phyloP scores from a whole-genome alignment of 2,329 filamentous ascomycete genomes.

The Emergomyces pasteurianus region DNA sequence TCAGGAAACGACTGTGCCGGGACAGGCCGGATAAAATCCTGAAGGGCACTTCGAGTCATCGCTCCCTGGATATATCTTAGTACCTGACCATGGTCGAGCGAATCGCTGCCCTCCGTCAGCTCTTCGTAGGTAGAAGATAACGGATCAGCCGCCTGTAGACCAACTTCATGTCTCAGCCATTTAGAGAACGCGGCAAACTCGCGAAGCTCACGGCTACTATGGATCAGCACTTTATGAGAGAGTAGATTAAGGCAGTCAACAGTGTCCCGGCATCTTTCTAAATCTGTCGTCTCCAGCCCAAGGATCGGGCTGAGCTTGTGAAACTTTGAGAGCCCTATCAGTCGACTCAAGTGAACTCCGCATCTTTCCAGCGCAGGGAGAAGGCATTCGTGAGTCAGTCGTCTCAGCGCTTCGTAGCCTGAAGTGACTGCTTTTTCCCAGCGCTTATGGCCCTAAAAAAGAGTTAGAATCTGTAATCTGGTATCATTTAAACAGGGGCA shows the following conservation, averaged over 20 bases:
- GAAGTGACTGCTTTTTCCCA: conserved; percentile 82
- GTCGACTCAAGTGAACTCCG: conserved; percentile 65
- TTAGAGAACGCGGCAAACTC: conserved; percentile 67
- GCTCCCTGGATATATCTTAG: conserved; percentile 66
- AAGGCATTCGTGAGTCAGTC: conserved; percentile 74
- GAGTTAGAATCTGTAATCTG: not conserved
- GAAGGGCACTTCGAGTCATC: conserved; percentile 54
- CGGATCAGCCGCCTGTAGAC: conserved; percentile 56
- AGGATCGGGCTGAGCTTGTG: conserved; percentile 55
- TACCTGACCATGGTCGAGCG: conserved; percentile 60
- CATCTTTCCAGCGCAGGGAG: conserved; percentile 78
- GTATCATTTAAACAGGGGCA: conserved; percentile 3
- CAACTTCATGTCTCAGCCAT: conserved; percentile 77
- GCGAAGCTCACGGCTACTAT: conserved; percentile 63
- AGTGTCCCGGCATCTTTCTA: conserved; percentile 53
- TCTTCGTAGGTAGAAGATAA: conserved; percentile 52
- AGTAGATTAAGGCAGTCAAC: conserved; percentile 64
- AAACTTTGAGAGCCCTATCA: conserved; percentile 74
- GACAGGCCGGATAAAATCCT: conserved; percentile 40
- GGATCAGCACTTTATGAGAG: conserved; percentile 58
- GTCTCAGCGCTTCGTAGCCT: conserved; percentile 65
- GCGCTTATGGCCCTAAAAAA: conserved; percentile 65
- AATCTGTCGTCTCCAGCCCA: conserved; percentile 52
- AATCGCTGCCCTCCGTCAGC: conserved; percentile 62
- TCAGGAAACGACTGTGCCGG: conserved; percentile 31